Percentiles rank a stretch among this genome's conserved stretches.
Conservation (phyloP, 805 yeast genomes). For the Suhomyces sp. region DNA sequence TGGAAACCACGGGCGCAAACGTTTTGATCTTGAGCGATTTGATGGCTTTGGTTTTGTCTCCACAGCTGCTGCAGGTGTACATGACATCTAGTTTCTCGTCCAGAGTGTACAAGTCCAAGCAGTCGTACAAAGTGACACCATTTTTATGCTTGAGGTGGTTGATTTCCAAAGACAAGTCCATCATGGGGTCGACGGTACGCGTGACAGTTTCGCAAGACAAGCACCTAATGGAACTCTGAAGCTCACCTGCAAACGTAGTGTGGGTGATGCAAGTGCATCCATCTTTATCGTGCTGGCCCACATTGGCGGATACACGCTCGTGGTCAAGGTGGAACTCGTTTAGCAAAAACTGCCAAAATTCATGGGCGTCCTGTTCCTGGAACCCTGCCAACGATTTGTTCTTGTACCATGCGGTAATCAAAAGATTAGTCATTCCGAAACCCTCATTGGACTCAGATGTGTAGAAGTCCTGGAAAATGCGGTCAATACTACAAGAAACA, state of each 20-base stretch:
- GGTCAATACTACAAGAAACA: constrained; percentile 81
- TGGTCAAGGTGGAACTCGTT: constrained; percentile 72
- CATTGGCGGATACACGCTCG: constrained; percentile 11
- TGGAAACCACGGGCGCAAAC: constrained; percentile 73
- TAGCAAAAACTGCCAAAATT: constrained; percentile 88
- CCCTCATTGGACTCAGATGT: constrained; percentile 61
- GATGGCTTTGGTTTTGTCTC: constrained; percentile 54
- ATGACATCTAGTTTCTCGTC: constrained; percentile 72
- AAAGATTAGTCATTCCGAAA: constrained; percentile 74
- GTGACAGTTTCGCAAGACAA: constrained; percentile 61
- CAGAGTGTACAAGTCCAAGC: constrained; percentile 74
- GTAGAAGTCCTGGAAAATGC: constrained; percentile 71
- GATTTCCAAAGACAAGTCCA: constrained; percentile 84
- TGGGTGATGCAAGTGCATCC: constrained; percentile 79
- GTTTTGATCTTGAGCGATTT: constrained; percentile 68
- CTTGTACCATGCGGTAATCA: constrained; percentile 85
- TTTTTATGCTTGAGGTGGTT: constrained; percentile 22
- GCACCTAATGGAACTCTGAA: constrained; percentile 79
- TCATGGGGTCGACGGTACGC: constrained; percentile 80
- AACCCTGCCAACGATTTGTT: constrained; percentile 88
- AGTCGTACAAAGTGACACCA: constrained; percentile 47
- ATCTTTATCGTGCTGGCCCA: constrained; percentile 2
- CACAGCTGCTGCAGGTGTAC: constrained; percentile 70
- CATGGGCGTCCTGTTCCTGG: constrained; percentile 98
- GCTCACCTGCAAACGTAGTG: constrained; percentile 74